Evolutionary conservation across 139 green algal genomes (phyloP), one percentile per base, ranked within the genome.

Genomic region (Micractinium sp.): DNA sequence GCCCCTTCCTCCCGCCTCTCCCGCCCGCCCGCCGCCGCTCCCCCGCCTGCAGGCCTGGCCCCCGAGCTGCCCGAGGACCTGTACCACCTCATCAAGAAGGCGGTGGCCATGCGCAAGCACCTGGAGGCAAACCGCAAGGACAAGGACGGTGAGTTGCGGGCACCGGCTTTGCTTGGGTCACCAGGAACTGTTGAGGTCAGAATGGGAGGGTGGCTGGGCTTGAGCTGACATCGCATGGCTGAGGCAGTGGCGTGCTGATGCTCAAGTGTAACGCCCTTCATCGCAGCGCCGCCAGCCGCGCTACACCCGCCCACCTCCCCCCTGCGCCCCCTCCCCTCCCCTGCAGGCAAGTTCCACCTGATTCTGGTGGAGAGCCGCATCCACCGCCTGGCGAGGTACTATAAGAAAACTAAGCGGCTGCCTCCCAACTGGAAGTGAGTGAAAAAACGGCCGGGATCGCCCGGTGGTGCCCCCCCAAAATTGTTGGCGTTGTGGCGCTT

Each of bases 51-150:
- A 78, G 95, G 98, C 73, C 94, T 99, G 75, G 98, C 95, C 27
- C 97, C 98, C 56, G 97, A 99, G 92, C 96, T 99, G 84, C 98
- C 98, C 25, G 98, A 99, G 95, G 98, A 99, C 93, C 94, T 99
- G 87, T 99, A 99, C 95, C 95, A 96, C 95, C 89, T 99, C 63
- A 99, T 99, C 95, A 99, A 99, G 96, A 99, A 99, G 96, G 96
- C 96, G 25, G 96, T 99, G 87, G 95, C 95, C 87, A 98, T 99
- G 92, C 95, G 98, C 89, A 99, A 99, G 97, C 98, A 99, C 91
- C 89, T 99, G 93, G 98, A 99, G 90, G 91, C 96, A 83, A 98
- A 97, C 97, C 94, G 98, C 90, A 98, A 98, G 94, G 82, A 87
- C 82, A 87, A 87, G 82, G 71, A 78, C 31, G 71, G 41, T 67